A percentile compares a stretch with the other conserved stretches of the same genome.
Conservation (phyloP, 305 asterid species). For the Coffea humblotiana region DNA sequence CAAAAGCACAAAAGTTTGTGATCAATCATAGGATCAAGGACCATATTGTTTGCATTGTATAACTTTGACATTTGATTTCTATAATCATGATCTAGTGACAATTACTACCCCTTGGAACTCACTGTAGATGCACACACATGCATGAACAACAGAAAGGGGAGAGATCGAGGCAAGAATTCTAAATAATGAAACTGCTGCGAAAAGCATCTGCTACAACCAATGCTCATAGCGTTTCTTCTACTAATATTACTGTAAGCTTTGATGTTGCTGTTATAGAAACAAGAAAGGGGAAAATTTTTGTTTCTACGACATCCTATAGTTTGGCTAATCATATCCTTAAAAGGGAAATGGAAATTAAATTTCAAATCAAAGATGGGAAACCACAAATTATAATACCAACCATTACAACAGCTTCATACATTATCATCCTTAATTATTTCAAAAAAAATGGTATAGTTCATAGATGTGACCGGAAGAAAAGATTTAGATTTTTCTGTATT, state of each 20-base stretch:
- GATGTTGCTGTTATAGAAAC: background rate
- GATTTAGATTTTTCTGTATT: background rate
- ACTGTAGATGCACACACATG: background rate
- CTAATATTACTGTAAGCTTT: too few species aligned
- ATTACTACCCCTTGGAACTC: background rate
- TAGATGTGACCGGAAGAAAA: background rate
- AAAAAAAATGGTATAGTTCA: too few species aligned
- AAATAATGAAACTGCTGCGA: background rate
- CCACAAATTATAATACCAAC: background rate
- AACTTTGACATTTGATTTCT: background rate
- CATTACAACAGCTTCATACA: too few species aligned
- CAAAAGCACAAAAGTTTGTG: conserved; percentile 11
- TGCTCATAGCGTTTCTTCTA: background rate
- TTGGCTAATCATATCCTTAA: background rate
- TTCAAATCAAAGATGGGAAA: background rate
- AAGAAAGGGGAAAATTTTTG: background rate
- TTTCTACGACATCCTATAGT: background rate
- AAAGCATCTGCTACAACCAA: background rate
- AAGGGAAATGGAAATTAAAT: background rate
- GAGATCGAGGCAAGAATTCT: background rate
- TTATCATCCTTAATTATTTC: background rate
- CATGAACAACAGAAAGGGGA: background rate
- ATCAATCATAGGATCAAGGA: background rate
- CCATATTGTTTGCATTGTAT: background rate
- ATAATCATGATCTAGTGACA: background rate